Conservation (phyloP, 2,329 filamentous ascomycete species). For the Ceratocystiopsis sp. region DNA sequence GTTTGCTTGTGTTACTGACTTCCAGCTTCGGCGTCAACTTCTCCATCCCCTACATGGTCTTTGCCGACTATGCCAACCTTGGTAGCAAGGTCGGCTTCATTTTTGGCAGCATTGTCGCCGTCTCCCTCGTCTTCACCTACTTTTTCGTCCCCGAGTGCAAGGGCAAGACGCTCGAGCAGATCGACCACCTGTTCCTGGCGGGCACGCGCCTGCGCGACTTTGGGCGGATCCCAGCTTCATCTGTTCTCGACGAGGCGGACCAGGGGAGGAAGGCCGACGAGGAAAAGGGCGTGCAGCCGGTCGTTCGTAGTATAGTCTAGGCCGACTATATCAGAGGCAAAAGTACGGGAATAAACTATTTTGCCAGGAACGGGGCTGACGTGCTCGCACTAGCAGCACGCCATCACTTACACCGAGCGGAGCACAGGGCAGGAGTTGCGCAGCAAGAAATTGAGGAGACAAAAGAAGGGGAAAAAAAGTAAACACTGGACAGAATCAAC, state of each 20-base stretch:
- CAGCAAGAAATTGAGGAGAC: too few species aligned
- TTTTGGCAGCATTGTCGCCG: not conserved
- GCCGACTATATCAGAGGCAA: too few species aligned
- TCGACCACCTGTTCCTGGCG: conserved; percentile 2
- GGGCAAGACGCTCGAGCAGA: conserved; percentile 3
- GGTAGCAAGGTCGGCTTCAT: conserved; percentile 5
- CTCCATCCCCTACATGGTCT: conserved; percentile 3
- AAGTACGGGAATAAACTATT: too few species aligned
- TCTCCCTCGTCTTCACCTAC: conserved; percentile 2
- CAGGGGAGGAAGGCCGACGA: too few species aligned
- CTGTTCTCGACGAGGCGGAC: not conserved
- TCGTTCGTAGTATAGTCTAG: too few species aligned
- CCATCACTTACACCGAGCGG: too few species aligned
- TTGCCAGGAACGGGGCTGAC: not conserved
- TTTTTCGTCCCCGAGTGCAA: conserved; percentile 5
- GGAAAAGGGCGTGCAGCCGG: too few species aligned
- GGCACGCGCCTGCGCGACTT: not conserved
- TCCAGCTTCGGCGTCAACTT: conserved; percentile 6
- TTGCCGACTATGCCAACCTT: conserved; percentile 3
- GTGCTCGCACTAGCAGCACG: conserved; percentile 1
- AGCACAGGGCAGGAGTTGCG: too few species aligned
- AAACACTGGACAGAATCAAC: too few species aligned
- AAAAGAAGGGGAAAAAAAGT: too few species aligned
- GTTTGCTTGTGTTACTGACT: not conserved
- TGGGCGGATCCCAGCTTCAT: not conserved